Evolutionary conservation across 2,329 filamentous ascomycete species (phyloP).

Genomic region (Tolypocladium album): DNA sequence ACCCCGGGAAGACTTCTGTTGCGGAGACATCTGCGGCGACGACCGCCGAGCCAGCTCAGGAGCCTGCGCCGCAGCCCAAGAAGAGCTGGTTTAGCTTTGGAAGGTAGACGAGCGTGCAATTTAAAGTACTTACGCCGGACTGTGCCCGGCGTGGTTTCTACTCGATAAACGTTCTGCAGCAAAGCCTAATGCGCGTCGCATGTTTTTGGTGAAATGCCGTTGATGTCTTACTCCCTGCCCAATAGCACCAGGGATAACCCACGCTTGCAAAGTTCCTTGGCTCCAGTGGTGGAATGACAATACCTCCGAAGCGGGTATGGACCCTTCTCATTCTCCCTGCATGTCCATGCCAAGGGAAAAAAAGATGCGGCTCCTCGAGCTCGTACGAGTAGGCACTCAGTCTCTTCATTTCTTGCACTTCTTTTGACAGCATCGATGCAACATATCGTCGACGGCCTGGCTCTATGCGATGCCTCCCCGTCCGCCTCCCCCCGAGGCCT

Average conservation of each 20-base stretch:
- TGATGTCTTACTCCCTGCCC: not conserved
- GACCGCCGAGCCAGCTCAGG: conserved; percentile 26
- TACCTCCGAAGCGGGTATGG: not conserved
- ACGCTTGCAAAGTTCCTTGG: not conserved
- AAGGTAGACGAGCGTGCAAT: conserved; percentile 17
- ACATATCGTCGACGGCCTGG: not conserved
- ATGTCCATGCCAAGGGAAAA: not conserved
- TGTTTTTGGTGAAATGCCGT: not conserved
- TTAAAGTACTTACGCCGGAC: no score
- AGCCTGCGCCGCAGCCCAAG: conserved; percentile 34
- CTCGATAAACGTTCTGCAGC: not conserved
- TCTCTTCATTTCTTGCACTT: no score
- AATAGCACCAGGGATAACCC: not conserved
- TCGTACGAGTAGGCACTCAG: no score
- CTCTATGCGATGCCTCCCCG: not conserved
- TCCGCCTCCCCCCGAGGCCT: not conserved
- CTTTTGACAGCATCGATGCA: not conserved
- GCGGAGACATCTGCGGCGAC: conserved; percentile 15
- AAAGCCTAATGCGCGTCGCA: not conserved
- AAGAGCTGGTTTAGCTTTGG: conserved; percentile 72
- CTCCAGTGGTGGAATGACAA: not conserved
- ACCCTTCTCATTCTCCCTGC: not conserved
- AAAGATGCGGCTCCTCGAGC: not conserved
- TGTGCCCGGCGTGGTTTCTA: not conserved
- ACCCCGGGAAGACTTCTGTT: conserved; percentile 52